These are phyloP conservation scores for Paramecium biaurelia DNA, from an alignment of 73 alveolate species.

Conservation along the genomic window DNA sequence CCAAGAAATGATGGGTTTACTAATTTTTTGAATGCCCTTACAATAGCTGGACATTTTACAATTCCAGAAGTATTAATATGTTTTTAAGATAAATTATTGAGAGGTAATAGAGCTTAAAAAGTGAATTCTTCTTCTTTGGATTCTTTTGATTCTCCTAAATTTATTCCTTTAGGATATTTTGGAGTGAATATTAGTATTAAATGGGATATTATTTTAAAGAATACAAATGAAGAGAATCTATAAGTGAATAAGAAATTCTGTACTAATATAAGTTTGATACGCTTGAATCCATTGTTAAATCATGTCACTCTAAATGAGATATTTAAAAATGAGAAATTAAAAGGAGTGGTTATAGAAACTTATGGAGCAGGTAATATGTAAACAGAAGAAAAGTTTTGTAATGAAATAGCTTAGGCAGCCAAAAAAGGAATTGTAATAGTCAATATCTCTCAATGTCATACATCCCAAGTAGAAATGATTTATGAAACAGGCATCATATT, in stretches of 20 bases:
- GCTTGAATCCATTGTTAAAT: slow-evolving; percentile 75
- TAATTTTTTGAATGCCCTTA: slow-evolving; percentile 79
- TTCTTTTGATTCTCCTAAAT: slow-evolving; percentile 82
- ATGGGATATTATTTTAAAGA: slow-evolving; percentile 69
- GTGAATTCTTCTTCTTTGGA: slow-evolving; percentile 70
- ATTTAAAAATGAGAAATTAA: slow-evolving; percentile 34
- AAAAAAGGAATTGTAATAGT: slow-evolving; percentile 75
- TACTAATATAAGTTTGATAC: slow-evolving; percentile 68
- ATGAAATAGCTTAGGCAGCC: slow-evolving; percentile 66
- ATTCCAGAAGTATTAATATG: slow-evolving; percentile 85
- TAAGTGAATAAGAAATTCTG: slow-evolving; percentile 66
- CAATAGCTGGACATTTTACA: slow-evolving; percentile 82
- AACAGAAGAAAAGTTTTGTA: slow-evolving; percentile 59
- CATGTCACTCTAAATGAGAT: slow-evolving; percentile 42
- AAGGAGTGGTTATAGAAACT: slow-evolving; percentile 75
- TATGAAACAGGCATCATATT: slow-evolving; percentile 77
- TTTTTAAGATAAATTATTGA: slow-evolving; percentile 72
- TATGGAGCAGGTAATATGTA: slow-evolving; percentile 94
- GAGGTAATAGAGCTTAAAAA: slow-evolving; percentile 85
- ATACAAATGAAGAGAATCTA: slow-evolving; percentile 65
- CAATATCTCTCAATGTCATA: slow-evolving; percentile 76
- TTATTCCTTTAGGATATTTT: slow-evolving; percentile 69
- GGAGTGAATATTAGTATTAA: slow-evolving; percentile 70
- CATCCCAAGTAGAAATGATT: slow-evolving; percentile 71
- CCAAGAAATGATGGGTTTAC: slow-evolving; percentile 82